Evolutionary conservation across 108 stramenopile species (phyloP), one percentile per base, ranked within the genome.

Genomic region (Nitzschia inconspicua): DNA sequence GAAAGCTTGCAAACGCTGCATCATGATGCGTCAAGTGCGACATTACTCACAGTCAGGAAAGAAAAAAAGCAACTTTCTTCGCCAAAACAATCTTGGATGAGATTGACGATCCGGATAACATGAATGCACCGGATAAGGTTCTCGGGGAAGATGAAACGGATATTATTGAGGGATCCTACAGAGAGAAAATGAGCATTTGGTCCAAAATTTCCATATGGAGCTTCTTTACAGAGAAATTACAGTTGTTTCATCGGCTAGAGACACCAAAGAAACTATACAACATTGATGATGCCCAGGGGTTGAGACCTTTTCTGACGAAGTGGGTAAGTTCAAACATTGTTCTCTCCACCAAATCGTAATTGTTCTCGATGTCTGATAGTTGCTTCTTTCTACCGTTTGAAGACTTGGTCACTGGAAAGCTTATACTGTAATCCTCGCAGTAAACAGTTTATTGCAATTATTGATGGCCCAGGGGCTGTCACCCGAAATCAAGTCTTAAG

Each of bases 271-370:
- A 70, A 36, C 19, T 79, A 18, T 75, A 63, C 31, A 72, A 62
- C 6, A 43, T 72, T 0, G 73, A 80, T 9, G 84, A 86, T 57
- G 60, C 79, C 14, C 76, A 37, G 23, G 81, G 71, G 41, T 59
- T 65, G 26, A 57, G 65, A 2, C 81, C 85, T 0, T 75, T 80
- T 47, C 47, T 86, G 39, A 86, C 85, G 2, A 70, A 60, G 35
- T 46, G 28, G n/a, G n/a, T n/a, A n/a, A n/a, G n/a, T n/a, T n/a
- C 39, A 78, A 68, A 32, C 73, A 63, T 61, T 34, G 52, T 18
- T 31, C n/a, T n/a, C n/a, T n/a, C n/a, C n/a, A n/a, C n/a, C n/a
- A n/a, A n/a, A n/a, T n/a, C n/a, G n/a, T n/a, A n/a, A n/a, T n/a
- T n/a, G n/a, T 47, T 50, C 71, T 63, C 66, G 69, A 51, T 49